These are phyloP conservation scores for Vanderwaltozyma tropicalis DNA, from an alignment of 805 yeast species.

Conservation along the genomic window DNA sequence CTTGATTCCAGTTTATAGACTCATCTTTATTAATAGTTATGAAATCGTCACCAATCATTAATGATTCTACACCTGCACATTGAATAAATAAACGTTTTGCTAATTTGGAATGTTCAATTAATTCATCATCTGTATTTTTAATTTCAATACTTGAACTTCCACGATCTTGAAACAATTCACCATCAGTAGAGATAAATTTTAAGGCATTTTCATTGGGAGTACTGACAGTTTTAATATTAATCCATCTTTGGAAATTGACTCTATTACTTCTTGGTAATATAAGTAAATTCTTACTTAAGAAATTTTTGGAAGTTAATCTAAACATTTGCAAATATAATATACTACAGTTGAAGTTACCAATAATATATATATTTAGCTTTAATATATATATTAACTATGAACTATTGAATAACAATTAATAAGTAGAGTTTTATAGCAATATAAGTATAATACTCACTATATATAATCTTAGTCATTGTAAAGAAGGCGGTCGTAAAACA, in stretches of 20 bases:
- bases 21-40: constrained; percentile 62
- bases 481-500: no score
- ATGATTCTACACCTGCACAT: constrained; percentile 46
- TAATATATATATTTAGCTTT: no score
- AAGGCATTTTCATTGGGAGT: constrained; percentile 74
- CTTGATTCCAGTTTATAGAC: constrained; percentile 59
- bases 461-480: no score
- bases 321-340: no score
- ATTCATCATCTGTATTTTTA: constrained; percentile 25
- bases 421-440: no score
- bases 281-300: no score
- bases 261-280: no score
- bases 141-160: constrained; percentile 27
- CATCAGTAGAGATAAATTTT: constrained; percentile 42
- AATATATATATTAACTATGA: no score
- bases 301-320: not conserved
- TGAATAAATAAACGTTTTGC: constrained; percentile 46
- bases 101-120: constrained; percentile 43
- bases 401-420: no score
- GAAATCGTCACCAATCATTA: constrained; percentile 68
- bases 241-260: constrained; percentile 5
- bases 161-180: constrained; percentile 24
- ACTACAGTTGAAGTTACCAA: no score
- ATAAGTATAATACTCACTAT: no score
- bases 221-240: constrained; percentile 36